Base-by-base conservation (phyloP, 257 asterid species). In the Lithospermum erythrorhizon region DNA sequence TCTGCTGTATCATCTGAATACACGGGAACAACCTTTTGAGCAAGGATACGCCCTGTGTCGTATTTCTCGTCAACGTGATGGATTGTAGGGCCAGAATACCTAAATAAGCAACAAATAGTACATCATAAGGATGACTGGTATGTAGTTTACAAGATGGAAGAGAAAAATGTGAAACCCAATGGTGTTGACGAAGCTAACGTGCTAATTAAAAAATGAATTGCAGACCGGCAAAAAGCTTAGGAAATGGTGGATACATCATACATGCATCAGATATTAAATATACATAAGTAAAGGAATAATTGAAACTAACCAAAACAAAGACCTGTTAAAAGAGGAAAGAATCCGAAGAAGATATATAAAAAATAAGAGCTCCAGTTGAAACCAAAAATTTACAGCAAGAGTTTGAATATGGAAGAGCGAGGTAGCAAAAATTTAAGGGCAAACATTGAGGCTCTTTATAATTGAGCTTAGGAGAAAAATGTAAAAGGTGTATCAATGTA, bases 21-120 rank as follows among this genome's bases (percentile, higher is more conserved):
- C 60, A 90, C 97, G 17, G 89, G 94, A 49, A 90, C 96, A 20
- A 72, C 73, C 59, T 79, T 70, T 71, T 87, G 96, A 68, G 95
- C 96, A 57, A 87, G 87, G 70, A 87, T 87, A 57, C 89, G 85
- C 0, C 96, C 97, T 16, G 87, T 87, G 65, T 87, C 96, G 59
- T 81, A 87, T 53, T 83, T 70, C 74, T 85, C 96, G 24, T 87
- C 96, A 18, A 87, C 95, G 66, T 68, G 81, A 71, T 85, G 96
- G 55, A 88, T 68, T 19, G 96, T 79, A 16, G 96, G 79, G 51
- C 96, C 96, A 27, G 95, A 88, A 67, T 73, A 88, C 72, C 96
- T 87, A 52, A 3, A 57, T 19, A 59, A 57, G 61, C 29, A 59
- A 27, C 45, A 3, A 57, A 58, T 16, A 32, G 18, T 41, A 41